Percentiles rank a stretch among this genome's conserved stretches.
These are phyloP conservation scores for Neofusicoccum parvum DNA, from an alignment of 2,329 filamentous ascomycete genomes.

Conservation along the genomic window DNA sequence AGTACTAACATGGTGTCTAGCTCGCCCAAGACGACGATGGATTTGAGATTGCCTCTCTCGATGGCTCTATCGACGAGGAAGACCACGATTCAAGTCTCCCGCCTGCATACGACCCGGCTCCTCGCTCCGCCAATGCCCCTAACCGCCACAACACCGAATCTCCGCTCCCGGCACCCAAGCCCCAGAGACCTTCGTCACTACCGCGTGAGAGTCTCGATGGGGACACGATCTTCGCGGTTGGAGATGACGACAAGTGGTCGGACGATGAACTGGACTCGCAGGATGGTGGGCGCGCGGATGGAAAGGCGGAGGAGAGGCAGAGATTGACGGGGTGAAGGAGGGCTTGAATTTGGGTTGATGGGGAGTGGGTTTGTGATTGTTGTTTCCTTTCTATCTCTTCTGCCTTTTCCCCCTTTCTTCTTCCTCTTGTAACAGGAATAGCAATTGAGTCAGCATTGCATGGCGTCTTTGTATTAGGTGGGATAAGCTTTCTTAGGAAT, in stretches of 20 bases:
- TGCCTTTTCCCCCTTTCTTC: no score
- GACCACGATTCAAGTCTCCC: constrained; percentile 43
- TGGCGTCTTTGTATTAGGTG: no score
- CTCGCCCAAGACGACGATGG: constrained; percentile 98
- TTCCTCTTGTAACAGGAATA: no score
- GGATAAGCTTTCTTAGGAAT: no score
- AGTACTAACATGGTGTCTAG: constrained; percentile 44
- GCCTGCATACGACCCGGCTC: constrained; percentile 44
- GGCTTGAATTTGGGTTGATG: no score
- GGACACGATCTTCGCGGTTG: constrained; percentile 94
- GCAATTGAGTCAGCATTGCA: no score
- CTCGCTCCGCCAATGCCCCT: constrained; percentile 28
- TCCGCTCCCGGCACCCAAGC: constrained; percentile 56
- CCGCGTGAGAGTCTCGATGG: constrained; percentile 72
- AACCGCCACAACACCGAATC: constrained; percentile 36
- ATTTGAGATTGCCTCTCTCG: constrained; percentile 93
- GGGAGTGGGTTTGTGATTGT: no score
- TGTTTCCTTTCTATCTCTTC: no score
- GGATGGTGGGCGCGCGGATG: constrained; percentile 41
- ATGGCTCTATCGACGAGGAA: constrained; percentile 70
- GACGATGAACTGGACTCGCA: constrained; percentile 63
- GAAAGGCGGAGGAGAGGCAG: constrained; percentile 26
- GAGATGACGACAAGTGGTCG: constrained; percentile 82
- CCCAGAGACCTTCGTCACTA: constrained; percentile 51
- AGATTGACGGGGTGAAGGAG: constrained; percentile 31